phyloP scores from a whole-genome alignment of 2,329 filamentous ascomycete genomes.

The Beauveria australis region DNA sequence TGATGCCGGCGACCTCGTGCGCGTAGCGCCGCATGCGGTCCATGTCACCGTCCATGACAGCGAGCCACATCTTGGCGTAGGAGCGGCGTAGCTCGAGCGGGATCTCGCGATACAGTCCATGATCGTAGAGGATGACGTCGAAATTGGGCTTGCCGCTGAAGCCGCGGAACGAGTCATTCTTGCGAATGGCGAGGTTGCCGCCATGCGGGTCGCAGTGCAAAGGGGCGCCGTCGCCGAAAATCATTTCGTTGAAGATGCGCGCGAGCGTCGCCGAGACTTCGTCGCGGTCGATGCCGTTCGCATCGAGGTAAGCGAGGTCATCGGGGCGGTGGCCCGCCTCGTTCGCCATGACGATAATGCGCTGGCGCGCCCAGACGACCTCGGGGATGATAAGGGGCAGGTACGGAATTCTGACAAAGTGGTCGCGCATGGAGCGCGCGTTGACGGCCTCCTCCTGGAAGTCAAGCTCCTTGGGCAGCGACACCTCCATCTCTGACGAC shows the following conservation, averaged over 20 bases:
- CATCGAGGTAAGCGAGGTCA: constrained; percentile 79
- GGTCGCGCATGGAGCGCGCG: constrained; percentile 66
- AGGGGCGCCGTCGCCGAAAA: constrained; percentile 81
- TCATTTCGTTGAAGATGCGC: constrained; percentile 98
- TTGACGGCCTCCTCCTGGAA: constrained; percentile 82
- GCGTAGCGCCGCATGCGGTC: constrained; percentile 80
- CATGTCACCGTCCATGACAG: constrained; percentile 86
- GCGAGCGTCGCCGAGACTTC: constrained; percentile 89
- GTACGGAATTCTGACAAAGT: constrained; percentile 67
- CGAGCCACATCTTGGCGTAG: constrained; percentile 96
- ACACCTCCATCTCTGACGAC: constrained; percentile 84
- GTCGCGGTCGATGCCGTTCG: constrained; percentile 81
- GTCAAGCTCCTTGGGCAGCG: constrained; percentile 83
- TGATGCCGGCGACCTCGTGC: constrained; percentile 79
- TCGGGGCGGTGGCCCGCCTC: constrained; percentile 81
- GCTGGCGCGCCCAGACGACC: constrained; percentile 79
- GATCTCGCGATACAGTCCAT: constrained; percentile 92
- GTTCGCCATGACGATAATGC: constrained; percentile 93
- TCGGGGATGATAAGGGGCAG: constrained; percentile 83
- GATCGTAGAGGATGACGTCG: constrained; percentile 92
- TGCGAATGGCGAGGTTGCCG: constrained; percentile 87
- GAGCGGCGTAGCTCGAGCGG: constrained; percentile 67
- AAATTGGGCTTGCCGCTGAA: constrained; percentile 61
- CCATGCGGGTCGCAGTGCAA: constrained; percentile 96
- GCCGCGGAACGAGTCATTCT: constrained; percentile 52